Percentiles rank a stretch among this genome's conserved stretches.
phyloP scores from a whole-genome alignment of 495 filamentous ascomycete genomes.

The Trichoderma gamsii region DNA sequence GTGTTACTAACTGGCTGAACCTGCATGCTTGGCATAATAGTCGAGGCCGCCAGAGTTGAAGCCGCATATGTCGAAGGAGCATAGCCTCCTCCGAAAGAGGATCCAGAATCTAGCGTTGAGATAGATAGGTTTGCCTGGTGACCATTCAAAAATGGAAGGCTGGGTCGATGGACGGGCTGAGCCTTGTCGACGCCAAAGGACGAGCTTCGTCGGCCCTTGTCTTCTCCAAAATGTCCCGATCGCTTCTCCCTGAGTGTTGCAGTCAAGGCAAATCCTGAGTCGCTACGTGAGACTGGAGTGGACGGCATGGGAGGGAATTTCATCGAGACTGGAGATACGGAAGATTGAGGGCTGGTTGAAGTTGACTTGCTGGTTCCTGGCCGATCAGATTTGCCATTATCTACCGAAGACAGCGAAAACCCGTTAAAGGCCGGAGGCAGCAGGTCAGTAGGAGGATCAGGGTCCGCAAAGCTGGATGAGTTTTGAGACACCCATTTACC shows the following conservation, averaged over 20 bases:
- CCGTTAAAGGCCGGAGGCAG: conserved; percentile 71
- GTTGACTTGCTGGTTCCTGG: conserved; percentile 75
- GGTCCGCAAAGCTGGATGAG: conserved; percentile 75
- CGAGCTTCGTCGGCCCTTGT: conserved; percentile 75
- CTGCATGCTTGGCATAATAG: conserved; percentile 87
- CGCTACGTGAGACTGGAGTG: conserved; percentile 75
- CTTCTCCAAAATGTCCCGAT: conserved; percentile 81
- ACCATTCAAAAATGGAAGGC: conserved; percentile 70
- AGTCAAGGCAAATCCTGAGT: conserved; percentile 81
- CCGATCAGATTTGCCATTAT: conserved; percentile 58
- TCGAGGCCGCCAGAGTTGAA: conserved; percentile 96
- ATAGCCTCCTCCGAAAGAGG: conserved; percentile 65
- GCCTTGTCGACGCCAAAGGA: conserved; percentile 77
- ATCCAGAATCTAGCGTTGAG: conserved; percentile 70
- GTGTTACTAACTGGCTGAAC: conserved; percentile 80
- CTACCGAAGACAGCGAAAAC: conserved; percentile 71
- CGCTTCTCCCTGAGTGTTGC: conserved; percentile 86
- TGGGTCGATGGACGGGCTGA: conserved; percentile 59
- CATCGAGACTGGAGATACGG: conserved; percentile 74
- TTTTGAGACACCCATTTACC: conserved; percentile 82
- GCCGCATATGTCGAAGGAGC: conserved; percentile 94
- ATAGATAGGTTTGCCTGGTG: conserved; percentile 79
- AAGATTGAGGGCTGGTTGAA: conserved; percentile 75
- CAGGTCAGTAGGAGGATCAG: conserved; percentile 45
- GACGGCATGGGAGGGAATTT: conserved; percentile 69